Evolutionary conservation across 306 rosid species (phyloP), one percentile per base, ranked within the genome.

Genomic region (Vachellia collinsii): DNA sequence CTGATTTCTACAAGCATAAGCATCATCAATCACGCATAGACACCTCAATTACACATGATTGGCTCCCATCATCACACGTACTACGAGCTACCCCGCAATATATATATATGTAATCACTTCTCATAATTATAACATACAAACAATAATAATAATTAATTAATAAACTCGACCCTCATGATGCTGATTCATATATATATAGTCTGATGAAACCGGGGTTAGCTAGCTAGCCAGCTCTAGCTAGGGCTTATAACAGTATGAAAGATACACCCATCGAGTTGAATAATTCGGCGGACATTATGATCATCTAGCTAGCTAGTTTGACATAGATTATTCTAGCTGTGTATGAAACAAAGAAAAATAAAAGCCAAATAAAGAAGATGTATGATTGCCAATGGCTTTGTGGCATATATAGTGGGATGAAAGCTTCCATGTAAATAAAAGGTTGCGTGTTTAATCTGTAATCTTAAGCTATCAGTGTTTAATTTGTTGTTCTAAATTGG

Each of bases 1-100:
- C 86, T 91, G 98, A 85, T 91, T 94, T 91, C 92, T 91, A 88
- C 97, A 91, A 94, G 97, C 87, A 90, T 85, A 85, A 89, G 94
- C 89, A 80, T 90, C 88, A 63, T 75, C 74, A 83, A 79, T 84
- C 91, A 75, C 85, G 86, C 77, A 85, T 79, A 17, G 66, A 59
- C 79, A 72, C 87, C 75, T 34, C 67, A 36, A 72, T 3, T 51
- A 59, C 12, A 59, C 85, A 85, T 85, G 96, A 89, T 89, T 85
- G 89, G 78, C 14, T 73, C 44, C 77, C 48, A 81, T 63, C 78
- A 65, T 78, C 43, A 83, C 39, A 72, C 81, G 67, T 73, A 51
- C 72, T 37, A 39, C 72, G 54, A 79, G 76, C 75, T 29, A 29
- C 34, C 34, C 13, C 7, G 34, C 34, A 56, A 8, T 8, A 53